Percentiles rank a stretch among this genome's conserved stretches.
Conservation (phyloP, 2,329 filamentous ascomycete genomes). For the Exophiala aquamarina region DNA sequence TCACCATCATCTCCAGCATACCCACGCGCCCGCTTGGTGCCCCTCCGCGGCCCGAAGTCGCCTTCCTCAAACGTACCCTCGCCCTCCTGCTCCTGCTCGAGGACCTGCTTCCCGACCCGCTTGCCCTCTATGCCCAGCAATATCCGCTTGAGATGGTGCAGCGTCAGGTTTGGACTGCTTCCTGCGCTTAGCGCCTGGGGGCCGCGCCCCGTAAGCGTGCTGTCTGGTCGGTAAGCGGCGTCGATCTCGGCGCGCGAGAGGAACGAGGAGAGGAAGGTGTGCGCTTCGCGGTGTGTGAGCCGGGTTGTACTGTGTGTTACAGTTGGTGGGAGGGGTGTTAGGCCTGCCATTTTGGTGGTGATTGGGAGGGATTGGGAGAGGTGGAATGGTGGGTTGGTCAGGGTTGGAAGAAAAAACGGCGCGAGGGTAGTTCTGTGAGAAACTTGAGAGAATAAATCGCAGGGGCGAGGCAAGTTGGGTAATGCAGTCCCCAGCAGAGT, state of each 20-base stretch:
- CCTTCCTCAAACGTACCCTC: constrained; percentile 3
- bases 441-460: no score
- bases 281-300: constrained; percentile 26
- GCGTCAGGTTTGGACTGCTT: constrained; percentile 22
- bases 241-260: constrained; percentile 24
- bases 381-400: no score
- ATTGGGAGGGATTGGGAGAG: no score
- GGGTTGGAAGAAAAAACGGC: no score
- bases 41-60: constrained; percentile 9
- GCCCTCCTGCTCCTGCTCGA: constrained; percentile 5
- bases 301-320: constrained; percentile 24
- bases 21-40: no score
- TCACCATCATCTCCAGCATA: background rate
- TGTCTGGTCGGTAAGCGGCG: constrained; percentile 50
- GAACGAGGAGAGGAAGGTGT: constrained; percentile 25
- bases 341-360: constrained; percentile 14
- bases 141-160: constrained; percentile 26
- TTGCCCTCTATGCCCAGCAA: constrained; percentile 25
- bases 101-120: constrained; percentile 14
- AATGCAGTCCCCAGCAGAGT: no score
- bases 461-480: no score
- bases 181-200: constrained; percentile 20
- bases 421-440: no score
- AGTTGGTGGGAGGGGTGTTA: constrained; percentile 21
- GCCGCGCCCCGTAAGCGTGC: constrained; percentile 44